Evolutionary conservation across 352 stramenopile genomes (phyloP).

Genomic region (Pythium folliculosum): DNA sequence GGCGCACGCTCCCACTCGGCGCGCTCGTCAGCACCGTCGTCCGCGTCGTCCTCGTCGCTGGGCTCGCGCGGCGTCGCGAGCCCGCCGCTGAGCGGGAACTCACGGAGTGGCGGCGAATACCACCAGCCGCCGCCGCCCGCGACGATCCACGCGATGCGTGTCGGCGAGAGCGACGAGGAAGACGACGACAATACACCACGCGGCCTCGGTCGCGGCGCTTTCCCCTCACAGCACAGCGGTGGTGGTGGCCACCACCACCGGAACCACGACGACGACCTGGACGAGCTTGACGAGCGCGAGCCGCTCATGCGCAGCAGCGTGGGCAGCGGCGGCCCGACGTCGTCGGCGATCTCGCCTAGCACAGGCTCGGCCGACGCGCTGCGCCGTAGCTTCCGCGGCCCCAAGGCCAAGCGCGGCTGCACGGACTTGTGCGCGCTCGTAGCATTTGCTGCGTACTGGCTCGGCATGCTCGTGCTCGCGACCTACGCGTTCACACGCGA

Average conservation of each 20-base stretch:
- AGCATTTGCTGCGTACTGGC: conserved; percentile 65
- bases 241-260: background rate
- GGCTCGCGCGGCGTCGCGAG: conserved; percentile 3
- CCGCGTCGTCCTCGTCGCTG: background rate
- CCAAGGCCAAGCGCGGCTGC: conserved; percentile 46
- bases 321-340: conserved; percentile 25
- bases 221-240: background rate
- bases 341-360: conserved; percentile 51
- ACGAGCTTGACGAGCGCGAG: conserved; percentile 39
- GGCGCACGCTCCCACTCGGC: conserved; percentile 1
- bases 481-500: conserved; percentile 70
- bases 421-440: conserved; percentile 64
- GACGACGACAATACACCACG: conserved; percentile 22
- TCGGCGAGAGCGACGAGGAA: conserved; percentile 26
- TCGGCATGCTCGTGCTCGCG: conserved; percentile 74
- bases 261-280: conserved; percentile 15
- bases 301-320: conserved; percentile 41
- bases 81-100: conserved; percentile 1
- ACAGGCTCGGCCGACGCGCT: conserved; percentile 40
- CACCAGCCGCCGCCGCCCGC: conserved; percentile 12
- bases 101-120: conserved; percentile 5
- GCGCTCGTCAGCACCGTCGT: conserved; percentile 6
- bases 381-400: conserved; percentile 45
- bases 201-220: background rate
- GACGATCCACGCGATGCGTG: conserved; percentile 9